Evolutionary conservation across 441 rosid genomes (phyloP), one percentile per base, ranked within the genome.

Genomic region (Capsella rubella): DNA sequence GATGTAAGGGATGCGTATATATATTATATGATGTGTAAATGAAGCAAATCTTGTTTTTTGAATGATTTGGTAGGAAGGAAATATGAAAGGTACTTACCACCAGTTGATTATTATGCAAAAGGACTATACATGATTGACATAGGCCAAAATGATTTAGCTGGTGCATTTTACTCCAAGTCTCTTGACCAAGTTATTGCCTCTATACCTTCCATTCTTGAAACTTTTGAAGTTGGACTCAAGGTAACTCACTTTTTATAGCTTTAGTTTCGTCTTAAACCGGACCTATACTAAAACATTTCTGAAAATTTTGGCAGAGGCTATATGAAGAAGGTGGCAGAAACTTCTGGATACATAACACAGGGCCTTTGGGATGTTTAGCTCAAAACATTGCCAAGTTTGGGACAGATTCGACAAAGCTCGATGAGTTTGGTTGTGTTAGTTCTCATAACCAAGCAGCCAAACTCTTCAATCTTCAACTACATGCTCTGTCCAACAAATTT

Each of bases 271-370:
- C 13, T 40, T 0, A 60, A 4, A 43, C 8, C 2, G 0, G 0
- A 61, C 12, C 13, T 6, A 21, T 37, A 52, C 5, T 15, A 14
- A 50, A 49, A 9, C 59, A 59, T 25, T 37, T n/a, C 10, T 35
- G 0, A 0, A 49, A n/a, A 56, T 10, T 35, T 71, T 47, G 71
- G 40, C 80, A 95, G 98, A 84, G 77, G 58, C 61, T 95, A 56
- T 84, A 95, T 64, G 92, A 89, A 18, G 84, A 89, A 85, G 98
- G 95, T 46, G 98, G 84, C 1, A 87, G 93, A 71, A 86, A 90
- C 68, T 87, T 95, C 27, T 95, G 98, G 99, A 83, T 92, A 65
- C 99, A 95, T 79, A 92, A 88, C 80, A 91, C 99, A 1, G 96
- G 96, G 47, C 98, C 98, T 53, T 89, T 95, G 3, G 98, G 99